phyloP scores from a whole-genome alignment of 78 protist genomes.

The Polysphondylium violaceum region DNA sequence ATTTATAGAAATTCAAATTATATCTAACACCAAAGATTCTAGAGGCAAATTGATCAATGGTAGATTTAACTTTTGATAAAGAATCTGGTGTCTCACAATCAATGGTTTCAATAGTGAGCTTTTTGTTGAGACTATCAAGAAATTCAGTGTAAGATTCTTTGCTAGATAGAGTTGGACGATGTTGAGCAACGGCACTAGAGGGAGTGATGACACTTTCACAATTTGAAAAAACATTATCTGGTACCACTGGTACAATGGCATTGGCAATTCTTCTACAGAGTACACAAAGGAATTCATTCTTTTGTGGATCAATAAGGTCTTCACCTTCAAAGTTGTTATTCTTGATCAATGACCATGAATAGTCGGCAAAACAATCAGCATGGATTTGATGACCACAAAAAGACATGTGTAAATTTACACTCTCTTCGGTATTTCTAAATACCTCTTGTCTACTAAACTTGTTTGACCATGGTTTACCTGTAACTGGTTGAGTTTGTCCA shows the following conservation, averaged over 20 bases:
- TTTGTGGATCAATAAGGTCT: constrained; percentile 32
- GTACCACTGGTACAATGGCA: constrained; percentile 74
- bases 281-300: constrained; percentile 69
- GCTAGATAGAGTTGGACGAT: not conserved
- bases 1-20: constrained; percentile 15
- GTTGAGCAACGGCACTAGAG: too few species aligned
- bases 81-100: constrained; percentile 5
- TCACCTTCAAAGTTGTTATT: constrained; percentile 56
- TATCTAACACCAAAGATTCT: constrained; percentile 53
- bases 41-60: constrained; percentile 61
- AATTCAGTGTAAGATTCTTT: not conserved
- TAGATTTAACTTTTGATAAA: constrained; percentile 11
- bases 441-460: constrained; percentile 54
- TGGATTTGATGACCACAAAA: constrained; percentile 78
- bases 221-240: constrained; percentile 17
- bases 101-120: not conserved
- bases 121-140: not conserved
- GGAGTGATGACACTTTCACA: too few species aligned
- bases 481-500: constrained; percentile 21
- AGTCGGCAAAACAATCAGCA: constrained; percentile 58
- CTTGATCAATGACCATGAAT: constrained; percentile 51
- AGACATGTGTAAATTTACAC: constrained; percentile 55
- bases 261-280: constrained; percentile 74
- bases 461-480: constrained; percentile 70
- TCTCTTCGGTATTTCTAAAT: constrained; percentile 64